A percentile compares a stretch with the other conserved stretches of the same genome.
Conservation (phyloP, 2,329 filamentous ascomycete genomes). For the Nemania sp. region DNA sequence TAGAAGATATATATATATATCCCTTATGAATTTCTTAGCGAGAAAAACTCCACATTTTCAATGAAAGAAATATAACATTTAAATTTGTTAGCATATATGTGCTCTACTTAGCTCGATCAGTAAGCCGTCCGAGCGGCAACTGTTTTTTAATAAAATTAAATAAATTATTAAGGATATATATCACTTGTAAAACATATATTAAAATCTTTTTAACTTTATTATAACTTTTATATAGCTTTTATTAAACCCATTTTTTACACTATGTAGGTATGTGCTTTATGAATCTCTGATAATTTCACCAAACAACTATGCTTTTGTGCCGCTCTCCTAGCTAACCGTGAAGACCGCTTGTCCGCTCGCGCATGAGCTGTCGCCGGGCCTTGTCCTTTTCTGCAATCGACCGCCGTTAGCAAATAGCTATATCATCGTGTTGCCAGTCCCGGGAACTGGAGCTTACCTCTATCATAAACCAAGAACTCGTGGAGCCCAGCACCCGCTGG, state of each 20-base stretch:
- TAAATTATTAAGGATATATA: no score
- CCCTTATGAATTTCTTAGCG: background rate
- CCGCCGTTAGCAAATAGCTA: conserved; percentile 14
- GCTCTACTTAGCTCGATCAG: no score
- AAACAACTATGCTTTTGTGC: background rate
- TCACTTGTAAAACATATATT: no score
- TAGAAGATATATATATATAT: no score
- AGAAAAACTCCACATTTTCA: no score
- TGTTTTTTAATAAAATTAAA: no score
- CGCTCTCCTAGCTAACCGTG: conserved; percentile 6
- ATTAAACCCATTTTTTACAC: no score
- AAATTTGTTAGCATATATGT: no score
- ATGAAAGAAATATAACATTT: no score
- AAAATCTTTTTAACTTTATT: no score
- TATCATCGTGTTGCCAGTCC: conserved; percentile 12
- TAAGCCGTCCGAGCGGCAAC: no score
- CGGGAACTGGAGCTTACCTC: conserved; percentile 11
- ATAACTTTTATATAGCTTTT: no score
- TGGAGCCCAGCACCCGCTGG: conserved; percentile 84
- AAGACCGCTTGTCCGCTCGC: conserved; percentile 12
- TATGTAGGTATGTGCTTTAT: background rate
- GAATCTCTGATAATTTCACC: background rate
- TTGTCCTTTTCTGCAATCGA: conserved; percentile 16
- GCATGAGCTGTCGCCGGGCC: conserved; percentile 16
- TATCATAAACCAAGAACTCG: conserved; percentile 90